Conservation (phyloP, 768 basidiomycete species). For the Phallus indusiatus region DNA sequence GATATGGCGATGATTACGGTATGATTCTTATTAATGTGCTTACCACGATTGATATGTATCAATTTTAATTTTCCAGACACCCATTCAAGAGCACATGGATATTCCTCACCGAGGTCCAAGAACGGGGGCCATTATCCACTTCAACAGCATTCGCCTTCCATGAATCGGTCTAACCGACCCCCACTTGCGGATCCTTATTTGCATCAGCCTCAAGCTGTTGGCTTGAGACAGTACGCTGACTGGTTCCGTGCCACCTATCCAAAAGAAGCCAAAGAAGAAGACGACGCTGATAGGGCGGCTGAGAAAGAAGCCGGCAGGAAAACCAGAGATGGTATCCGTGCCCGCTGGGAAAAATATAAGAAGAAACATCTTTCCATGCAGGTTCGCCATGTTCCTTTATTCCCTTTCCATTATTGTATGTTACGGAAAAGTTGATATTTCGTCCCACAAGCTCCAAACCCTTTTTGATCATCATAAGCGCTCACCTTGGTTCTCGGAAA, state of each 20-base stretch:
- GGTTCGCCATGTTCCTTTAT: slow-evolving; percentile 42
- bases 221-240: slow-evolving; percentile 76
- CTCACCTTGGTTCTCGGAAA: slow-evolving; percentile 96
- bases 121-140: slow-evolving; percentile 18
- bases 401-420: not conserved
- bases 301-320: slow-evolving; percentile 71
- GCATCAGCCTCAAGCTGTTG: slow-evolving; percentile 68
- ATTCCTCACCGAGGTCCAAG: slow-evolving; percentile 51
- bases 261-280: slow-evolving; percentile 71
- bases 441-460: slow-evolving; percentile 74
- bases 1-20: slow-evolving; percentile 80
- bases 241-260: slow-evolving; percentile 78
- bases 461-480: slow-evolving; percentile 94
- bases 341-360: slow-evolving; percentile 89
- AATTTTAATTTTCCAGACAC: slow-evolving; percentile 35
- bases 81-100: slow-evolving; percentile 56
- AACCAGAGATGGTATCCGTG: slow-evolving; percentile 74
- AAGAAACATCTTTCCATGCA: slow-evolving; percentile 82
- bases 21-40: slow-evolving; percentile 18
- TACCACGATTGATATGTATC: not conserved
- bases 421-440: not conserved
- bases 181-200: slow-evolving; percentile 31
- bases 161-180: slow-evolving; percentile 30
- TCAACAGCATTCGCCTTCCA: slow-evolving; percentile 28
- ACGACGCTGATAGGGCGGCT: slow-evolving; percentile 73